phyloP scores from a whole-genome alignment of 1,284 basidiomycete species.

The Phenoliferia sp. region DNA sequence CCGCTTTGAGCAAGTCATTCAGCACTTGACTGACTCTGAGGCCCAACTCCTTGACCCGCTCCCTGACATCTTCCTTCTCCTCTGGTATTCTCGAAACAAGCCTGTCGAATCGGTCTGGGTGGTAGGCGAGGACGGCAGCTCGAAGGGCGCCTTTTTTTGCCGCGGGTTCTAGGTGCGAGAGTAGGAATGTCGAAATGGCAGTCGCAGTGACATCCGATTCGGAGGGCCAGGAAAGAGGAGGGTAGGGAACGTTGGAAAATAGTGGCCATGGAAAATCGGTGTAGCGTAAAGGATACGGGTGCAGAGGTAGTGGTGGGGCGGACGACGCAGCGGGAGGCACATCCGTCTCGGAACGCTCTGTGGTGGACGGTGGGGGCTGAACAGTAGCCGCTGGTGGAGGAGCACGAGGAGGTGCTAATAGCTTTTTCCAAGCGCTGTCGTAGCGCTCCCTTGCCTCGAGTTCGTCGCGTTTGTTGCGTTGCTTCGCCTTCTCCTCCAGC shows the following conservation, averaged over 20 bases:
- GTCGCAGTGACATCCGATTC: slow-evolving; percentile 11
- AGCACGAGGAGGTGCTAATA: slow-evolving; percentile 32
- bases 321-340: background rate
- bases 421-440: slow-evolving; percentile 19
- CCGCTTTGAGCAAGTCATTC: slow-evolving; percentile 25
- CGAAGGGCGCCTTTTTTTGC: slow-evolving; percentile 13
- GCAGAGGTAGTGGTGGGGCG: background rate
- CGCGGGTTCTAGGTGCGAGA: slow-evolving; percentile 3
- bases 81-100: slow-evolving; percentile 14
- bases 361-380: background rate
- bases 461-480: slow-evolving; percentile 10
- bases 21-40: slow-evolving; percentile 22
- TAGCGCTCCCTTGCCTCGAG: slow-evolving; percentile 10
- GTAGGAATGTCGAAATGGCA: slow-evolving; percentile 20
- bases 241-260: slow-evolving; percentile 24
- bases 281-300: slow-evolving; percentile 16
- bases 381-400: background rate
- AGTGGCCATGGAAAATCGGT: slow-evolving; percentile 30
- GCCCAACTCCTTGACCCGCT: slow-evolving; percentile 21
- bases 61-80: slow-evolving; percentile 18
- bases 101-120: slow-evolving; percentile 29
- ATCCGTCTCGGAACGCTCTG: background rate
- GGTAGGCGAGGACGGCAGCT: slow-evolving; percentile 24
- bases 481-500: slow-evolving; percentile 46
- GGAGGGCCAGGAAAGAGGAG: slow-evolving; percentile 38